Base-by-base conservation (phyloP, 1,284 basidiomycete genomes). In the Trichosporon inkin region DNA sequence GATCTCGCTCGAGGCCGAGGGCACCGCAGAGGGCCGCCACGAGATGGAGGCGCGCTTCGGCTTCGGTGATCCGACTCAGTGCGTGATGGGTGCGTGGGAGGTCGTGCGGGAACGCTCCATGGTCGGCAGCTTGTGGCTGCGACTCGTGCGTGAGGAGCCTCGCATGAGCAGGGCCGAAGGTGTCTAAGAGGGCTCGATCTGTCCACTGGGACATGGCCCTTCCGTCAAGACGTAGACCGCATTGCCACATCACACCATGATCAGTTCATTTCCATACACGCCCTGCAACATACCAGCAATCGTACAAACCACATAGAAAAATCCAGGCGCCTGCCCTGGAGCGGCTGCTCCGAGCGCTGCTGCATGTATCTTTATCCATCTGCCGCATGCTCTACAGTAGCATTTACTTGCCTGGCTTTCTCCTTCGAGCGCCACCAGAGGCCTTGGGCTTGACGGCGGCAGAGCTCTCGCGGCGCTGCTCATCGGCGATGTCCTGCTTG, bases 1-100 rank as follows among this genome's bases (percentile, higher is more conserved):
- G 67, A 69, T 79, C 16, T 67, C 69, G 6, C 67, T 79, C 47
- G 77, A 79, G 62, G 68, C 73, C n/a, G 77, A 79, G 56, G 77
- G 76, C 2, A 79, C 77, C 1, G 73, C 73, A 14, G 77, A 79
- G 58, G 77, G 74, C 7, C 70, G 68, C 24, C 53, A 40, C 14
- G 74, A 73, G 39, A 62, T 79, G 55, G 68, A 74, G 53, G 55
- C 58, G 22, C 62, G 76, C 11, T 65, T 79, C 16, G 69, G 73
- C 1, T 55, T 60, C 8, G 62, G 64, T n/a, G 65, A 68, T 52
- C 61, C 63, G 6, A 32, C 51, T 3, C 66, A 67, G 19, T 67
- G 62, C 6, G 44, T 67, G 22, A 62, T 69, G 52, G 72, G 71
- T 5, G 68, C 76, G 3, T 79, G 75, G 75, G 75, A 79, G 64